phyloP scores from a whole-genome alignment of 768 basidiomycete genomes.

The Suillus subaureus region DNA sequence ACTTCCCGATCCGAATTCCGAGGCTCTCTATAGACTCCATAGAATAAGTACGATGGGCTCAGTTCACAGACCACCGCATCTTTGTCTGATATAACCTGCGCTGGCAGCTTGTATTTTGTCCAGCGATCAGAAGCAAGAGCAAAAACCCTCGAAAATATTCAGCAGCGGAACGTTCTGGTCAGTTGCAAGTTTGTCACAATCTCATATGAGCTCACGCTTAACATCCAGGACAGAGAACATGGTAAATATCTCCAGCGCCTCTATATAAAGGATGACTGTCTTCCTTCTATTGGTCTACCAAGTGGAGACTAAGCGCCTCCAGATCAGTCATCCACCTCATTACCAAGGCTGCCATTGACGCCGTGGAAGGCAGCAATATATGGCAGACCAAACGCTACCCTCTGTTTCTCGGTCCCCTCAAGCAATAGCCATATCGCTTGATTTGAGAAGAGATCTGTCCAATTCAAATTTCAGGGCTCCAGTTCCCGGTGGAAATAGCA shows the following conservation, averaged over 20 bases:
- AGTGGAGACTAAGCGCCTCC: background rate
- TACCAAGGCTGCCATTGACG: background rate
- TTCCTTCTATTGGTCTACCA: background rate
- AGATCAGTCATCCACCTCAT: background rate
- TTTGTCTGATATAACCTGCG: background rate
- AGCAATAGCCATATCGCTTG: background rate
- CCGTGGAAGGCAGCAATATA: background rate
- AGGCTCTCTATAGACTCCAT: background rate
- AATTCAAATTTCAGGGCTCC: background rate
- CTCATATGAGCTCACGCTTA: background rate
- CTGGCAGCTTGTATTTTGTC: background rate
- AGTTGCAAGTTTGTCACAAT: background rate
- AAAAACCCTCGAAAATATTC: background rate
- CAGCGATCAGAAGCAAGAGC: background rate
- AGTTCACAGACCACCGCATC: background rate
- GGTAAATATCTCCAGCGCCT: background rate
- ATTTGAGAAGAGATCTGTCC: background rate
- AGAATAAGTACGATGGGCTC: background rate
- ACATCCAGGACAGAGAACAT: background rate
- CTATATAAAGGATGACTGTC: background rate
- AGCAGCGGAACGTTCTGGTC: background rate
- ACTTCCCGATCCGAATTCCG: background rate
- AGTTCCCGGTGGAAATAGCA: background rate
- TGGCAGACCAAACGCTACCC: background rate
- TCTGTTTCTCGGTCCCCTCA: background rate